Base-by-base conservation (phyloP, 106 monocot genomes). In the Allium fistulosum region DNA sequence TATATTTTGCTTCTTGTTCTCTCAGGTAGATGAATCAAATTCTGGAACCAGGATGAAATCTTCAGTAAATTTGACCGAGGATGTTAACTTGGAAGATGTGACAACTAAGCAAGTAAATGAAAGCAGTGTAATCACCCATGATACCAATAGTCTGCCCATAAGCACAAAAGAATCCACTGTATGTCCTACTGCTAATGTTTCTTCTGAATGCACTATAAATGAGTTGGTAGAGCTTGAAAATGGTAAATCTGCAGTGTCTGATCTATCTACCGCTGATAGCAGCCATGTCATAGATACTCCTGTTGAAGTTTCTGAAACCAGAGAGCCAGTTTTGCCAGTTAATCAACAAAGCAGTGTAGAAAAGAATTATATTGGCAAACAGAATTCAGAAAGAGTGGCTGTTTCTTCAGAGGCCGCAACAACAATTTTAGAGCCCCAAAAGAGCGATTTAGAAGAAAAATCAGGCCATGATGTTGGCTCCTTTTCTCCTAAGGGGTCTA, bases 201-300 rank as follows among this genome's bases (percentile, higher is more conserved):
- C 81, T 67, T 11, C 18, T 74, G 73, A 51, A 52, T 47, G 26
- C 12, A 70, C 49, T 68, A 9, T 53, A 65, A 76, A 75, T 46
- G 51, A 48, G 53, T 28, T 53, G 12, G 17, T 17, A 27, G 74
- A 17, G 65, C 37, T 22, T 46, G 70, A 62, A 47, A 9, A 52
- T 73, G 70, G 7, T 28, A 48, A 50, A 13, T 13, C 10, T 63
- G 68, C 70, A 58, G 48, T 12, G 68, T 63, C 49, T 46, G 45
- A 58, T 58, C 26, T 50, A 18, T 61, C 66, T 58, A 64, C 17
- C n/a, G 53, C 11, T 16, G 68, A 60, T 67, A 65, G 45, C 51
- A 58, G 13, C 52, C 17, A 48, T 68, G 69, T 49, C 27, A 58
- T 56, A 63, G 14, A 58, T 28, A 8, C 48, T 82, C 46, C 57